These are phyloP conservation scores for Solanum chiquidenum DNA, from an alignment of 257 asterid species.

Conservation along the genomic window DNA sequence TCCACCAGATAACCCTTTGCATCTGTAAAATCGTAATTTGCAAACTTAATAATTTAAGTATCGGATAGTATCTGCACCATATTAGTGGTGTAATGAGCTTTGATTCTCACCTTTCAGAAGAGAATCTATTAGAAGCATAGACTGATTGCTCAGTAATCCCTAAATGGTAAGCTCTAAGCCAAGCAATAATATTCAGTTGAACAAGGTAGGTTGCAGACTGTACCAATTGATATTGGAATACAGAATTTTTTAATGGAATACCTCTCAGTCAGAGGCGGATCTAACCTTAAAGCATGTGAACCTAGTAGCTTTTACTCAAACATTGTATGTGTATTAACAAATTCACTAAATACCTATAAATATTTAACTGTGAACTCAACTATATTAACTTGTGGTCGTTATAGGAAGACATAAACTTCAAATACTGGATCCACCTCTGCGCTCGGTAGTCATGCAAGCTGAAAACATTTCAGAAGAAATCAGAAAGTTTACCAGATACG, in stretches of 20 bases:
- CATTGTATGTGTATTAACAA: not conserved
- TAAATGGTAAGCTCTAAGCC: not conserved
- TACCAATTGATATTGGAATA: not conserved
- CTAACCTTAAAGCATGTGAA: not conserved
- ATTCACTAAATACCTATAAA: not conserved
- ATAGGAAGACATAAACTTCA: not conserved
- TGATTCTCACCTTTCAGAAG: not conserved
- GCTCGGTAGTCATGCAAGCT: not conserved
- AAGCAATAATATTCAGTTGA: not conserved
- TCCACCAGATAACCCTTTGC: slow-evolving; percentile 94
- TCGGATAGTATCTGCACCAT: not conserved
- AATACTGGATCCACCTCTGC: not conserved
- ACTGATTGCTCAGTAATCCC: not conserved
- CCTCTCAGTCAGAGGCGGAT: not conserved
- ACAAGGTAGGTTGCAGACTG: not conserved
- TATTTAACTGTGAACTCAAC: not conserved
- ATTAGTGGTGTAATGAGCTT: not conserved
- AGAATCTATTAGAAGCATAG: not conserved
- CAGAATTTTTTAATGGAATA: not conserved
- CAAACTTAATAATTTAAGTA: not conserved
- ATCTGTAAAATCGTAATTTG: slow-evolving; percentile 38
- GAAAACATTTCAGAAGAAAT: not conserved
- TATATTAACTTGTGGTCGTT: not conserved
- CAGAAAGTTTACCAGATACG: slow-evolving; percentile 58
- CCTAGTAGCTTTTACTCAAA: not conserved